Evolutionary conservation across 2,329 filamentous ascomycete genomes (phyloP).

Genomic region (Chaetomiaceae sp.): DNA sequence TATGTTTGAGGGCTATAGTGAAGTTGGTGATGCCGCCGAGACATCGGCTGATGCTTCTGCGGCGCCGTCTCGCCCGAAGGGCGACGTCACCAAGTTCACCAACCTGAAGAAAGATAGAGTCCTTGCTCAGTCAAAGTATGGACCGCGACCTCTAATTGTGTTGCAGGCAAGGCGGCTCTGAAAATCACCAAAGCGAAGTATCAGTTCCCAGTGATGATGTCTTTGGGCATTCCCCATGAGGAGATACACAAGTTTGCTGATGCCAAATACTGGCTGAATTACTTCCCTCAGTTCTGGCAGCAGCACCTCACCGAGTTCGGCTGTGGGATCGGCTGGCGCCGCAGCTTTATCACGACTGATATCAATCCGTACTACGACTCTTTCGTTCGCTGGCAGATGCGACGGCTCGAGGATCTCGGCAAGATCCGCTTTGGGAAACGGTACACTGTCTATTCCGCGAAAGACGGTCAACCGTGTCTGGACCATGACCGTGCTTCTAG

Average conservation of each 20-base stretch:
- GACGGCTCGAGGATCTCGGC: conserved; percentile 69
- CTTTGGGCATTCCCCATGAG: conserved; percentile 72
- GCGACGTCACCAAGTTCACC: conserved; percentile 79
- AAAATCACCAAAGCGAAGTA: conserved; percentile 88
- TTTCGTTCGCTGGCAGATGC: conserved; percentile 93
- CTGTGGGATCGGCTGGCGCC: conserved; percentile 77
- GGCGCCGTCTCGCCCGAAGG: conserved; percentile 23
- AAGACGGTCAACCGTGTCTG: conserved; percentile 75
- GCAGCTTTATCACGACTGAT: conserved; percentile 83
- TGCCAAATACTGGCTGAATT: conserved; percentile 56
- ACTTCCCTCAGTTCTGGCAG: conserved; percentile 6
- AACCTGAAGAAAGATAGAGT: conserved; percentile 58
- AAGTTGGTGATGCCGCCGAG: too few relatives aligned
- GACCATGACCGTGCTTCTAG: conserved; percentile 72
- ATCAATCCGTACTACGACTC: conserved; percentile 90
- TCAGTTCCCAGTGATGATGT: conserved; percentile 77
- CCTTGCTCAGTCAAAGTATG: too few relatives aligned
- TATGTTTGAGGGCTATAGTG: conserved; percentile 47
- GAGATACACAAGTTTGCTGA: conserved; percentile 57
- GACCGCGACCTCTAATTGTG: too few relatives aligned
- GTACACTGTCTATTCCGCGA: conserved; percentile 84
- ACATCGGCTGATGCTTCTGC: not conserved
- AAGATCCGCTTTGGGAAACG: conserved; percentile 77
- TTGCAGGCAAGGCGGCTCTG: conserved; percentile 70
- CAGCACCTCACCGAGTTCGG: conserved; percentile 59